Percentiles rank a stretch among this genome's conserved stretches.
These are phyloP conservation scores for Oldenlandia corymbosa DNA, from an alignment of 257 asterid genomes.

Conservation along the genomic window DNA sequence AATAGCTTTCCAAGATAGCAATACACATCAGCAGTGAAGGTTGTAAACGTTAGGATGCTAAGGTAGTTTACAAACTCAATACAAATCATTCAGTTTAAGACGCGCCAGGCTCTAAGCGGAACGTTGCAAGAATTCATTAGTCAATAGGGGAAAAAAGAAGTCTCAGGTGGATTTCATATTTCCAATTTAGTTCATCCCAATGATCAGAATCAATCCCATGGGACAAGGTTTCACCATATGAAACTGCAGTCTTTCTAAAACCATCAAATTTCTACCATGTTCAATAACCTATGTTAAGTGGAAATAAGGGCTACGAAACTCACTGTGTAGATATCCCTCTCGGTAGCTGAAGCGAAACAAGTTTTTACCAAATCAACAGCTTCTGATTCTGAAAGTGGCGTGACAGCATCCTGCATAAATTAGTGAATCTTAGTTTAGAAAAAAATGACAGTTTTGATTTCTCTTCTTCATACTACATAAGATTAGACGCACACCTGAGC, in stretches of 20 bases:
- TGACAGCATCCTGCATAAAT: constrained; percentile 39
- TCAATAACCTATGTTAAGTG: neutral
- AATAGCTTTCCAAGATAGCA: neutral
- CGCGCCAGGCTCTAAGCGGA: neutral
- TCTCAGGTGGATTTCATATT: constrained; percentile 1
- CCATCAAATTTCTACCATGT: neutral
- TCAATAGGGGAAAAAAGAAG: neutral
- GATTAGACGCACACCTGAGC: constrained; percentile 22
- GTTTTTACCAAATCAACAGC: constrained; percentile 42
- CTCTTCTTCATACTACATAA: neutral
- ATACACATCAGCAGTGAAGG: neutral
- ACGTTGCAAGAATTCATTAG: neutral
- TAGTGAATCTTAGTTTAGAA: neutral
- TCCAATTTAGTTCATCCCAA: neutral
- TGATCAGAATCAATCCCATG: neutral
- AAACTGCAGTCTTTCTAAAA: neutral
- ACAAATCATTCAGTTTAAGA: too few species aligned
- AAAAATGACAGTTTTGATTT: neutral
- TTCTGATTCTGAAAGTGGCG: constrained; percentile 46
- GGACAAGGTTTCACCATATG: neutral
- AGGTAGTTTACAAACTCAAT: neutral
- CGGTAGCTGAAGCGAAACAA: constrained; percentile 46
- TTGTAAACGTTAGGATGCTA: neutral
- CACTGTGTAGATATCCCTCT: constrained; percentile 46
- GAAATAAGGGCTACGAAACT: constrained; percentile 16